Percentiles rank a stretch among this genome's conserved stretches.
phyloP scores from a whole-genome alignment of 2,329 filamentous ascomycete species.

The Trichothecium sympodiale region DNA sequence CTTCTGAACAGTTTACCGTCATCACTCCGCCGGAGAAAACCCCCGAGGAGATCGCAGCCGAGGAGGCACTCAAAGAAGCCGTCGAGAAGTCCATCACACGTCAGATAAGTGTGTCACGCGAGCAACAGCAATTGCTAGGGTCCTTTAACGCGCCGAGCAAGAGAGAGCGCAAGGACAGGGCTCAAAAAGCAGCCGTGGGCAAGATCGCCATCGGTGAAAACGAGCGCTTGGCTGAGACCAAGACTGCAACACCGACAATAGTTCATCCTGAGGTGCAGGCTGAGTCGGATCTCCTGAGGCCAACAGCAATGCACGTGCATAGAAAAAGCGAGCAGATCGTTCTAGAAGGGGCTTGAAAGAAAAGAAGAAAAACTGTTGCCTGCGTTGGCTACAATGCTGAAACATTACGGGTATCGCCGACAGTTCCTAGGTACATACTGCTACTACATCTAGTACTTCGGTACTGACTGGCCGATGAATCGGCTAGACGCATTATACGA shows the following conservation, averaged over 20 bases:
- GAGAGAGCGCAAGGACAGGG: slow-evolving; percentile 5
- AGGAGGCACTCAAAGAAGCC: slow-evolving; percentile 34
- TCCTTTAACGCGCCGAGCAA: slow-evolving; percentile 30
- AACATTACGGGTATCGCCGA: too few species aligned
- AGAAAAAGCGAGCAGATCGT: slow-evolving; percentile 43
- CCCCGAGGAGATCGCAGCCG: slow-evolving; percentile 6
- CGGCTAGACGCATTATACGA: too few species aligned
- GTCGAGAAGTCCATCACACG: slow-evolving; percentile 58
- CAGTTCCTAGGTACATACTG: too few species aligned
- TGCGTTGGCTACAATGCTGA: too few species aligned
- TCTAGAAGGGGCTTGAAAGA: slow-evolving; percentile 30
- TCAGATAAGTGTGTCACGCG: slow-evolving; percentile 53
- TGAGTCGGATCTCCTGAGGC: slow-evolving; percentile 16
- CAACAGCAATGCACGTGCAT: slow-evolving; percentile 13
- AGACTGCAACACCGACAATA: slow-evolving; percentile 33
- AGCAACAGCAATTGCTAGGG: slow-evolving; percentile 49
- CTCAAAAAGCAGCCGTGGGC: slow-evolving; percentile 5
- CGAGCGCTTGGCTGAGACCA: slow-evolving; percentile 22
- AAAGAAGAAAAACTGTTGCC: too few species aligned
- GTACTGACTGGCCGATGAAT: too few species aligned
- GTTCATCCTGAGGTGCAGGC: slow-evolving; percentile 22
- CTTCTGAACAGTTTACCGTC: slow-evolving; percentile 15
- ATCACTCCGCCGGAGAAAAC: slow-evolving; percentile 6
- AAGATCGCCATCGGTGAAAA: slow-evolving; percentile 9
- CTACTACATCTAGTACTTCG: too few species aligned